phyloP scores from a whole-genome alignment of 2,329 filamentous ascomycete species.

The Septoria linicola region DNA sequence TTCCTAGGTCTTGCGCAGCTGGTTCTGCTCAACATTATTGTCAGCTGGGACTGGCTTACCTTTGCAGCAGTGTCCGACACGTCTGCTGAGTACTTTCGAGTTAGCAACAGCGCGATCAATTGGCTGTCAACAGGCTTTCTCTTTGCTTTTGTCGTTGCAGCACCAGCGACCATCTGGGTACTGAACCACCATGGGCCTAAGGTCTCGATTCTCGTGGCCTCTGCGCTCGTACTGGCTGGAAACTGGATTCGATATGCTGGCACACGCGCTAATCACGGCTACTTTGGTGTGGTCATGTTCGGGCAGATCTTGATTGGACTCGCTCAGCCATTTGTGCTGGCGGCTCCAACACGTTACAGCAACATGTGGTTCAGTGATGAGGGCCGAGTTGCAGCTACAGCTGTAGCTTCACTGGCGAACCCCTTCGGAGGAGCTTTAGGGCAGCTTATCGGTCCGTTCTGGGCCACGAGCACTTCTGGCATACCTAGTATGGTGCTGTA shows the following conservation, averaged over 20 bases:
- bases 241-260: slow-evolving; percentile 70
- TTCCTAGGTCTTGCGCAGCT: slow-evolving; percentile 86
- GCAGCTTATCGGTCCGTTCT: slow-evolving; percentile 80
- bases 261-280: slow-evolving; percentile 46
- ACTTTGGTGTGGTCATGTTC: slow-evolving; percentile 77
- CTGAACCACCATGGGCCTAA: slow-evolving; percentile 77
- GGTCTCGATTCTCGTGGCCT: slow-evolving; percentile 70
- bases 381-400: slow-evolving; percentile 84
- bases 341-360: slow-evolving; percentile 84
- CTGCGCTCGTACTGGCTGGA: slow-evolving; percentile 71
- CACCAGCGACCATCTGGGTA: slow-evolving; percentile 70
- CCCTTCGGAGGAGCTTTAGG: slow-evolving; percentile 86
- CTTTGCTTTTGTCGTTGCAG: slow-evolving; percentile 74
- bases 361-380: slow-evolving; percentile 90
- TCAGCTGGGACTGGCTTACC: slow-evolving; percentile 97
- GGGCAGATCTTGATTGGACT: slow-evolving; percentile 88
- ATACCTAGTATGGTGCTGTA: slow-evolving; percentile 76
- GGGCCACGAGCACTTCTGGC: slow-evolving; percentile 62
- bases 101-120: slow-evolving; percentile 76
- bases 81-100: slow-evolving; percentile 71
- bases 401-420: slow-evolving; percentile 80
- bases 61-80: slow-evolving; percentile 79
- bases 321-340: slow-evolving; percentile 87
- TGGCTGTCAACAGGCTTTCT: slow-evolving; percentile 89
- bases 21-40: slow-evolving; percentile 83